Evolutionary conservation across 371 early-diverging fungal species (phyloP).

Genomic region (Mortierella sp.): DNA sequence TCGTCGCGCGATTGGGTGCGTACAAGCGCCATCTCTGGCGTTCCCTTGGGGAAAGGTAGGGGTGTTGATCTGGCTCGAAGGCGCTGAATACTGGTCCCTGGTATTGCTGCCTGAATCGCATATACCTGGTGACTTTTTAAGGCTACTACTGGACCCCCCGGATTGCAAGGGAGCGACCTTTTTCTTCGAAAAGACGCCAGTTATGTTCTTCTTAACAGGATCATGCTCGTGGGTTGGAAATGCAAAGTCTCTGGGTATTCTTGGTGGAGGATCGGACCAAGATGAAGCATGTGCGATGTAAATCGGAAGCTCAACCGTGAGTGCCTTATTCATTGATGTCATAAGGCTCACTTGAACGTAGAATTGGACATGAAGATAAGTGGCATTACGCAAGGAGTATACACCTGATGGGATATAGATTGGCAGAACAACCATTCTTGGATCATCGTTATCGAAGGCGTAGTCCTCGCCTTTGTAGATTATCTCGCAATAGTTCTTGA

Average conservation of each 20-base stretch:
- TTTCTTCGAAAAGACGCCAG: conserved; percentile 46
- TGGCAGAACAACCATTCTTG: conserved; percentile 38
- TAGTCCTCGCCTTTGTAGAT: conserved; percentile 54
- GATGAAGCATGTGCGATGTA: conserved; percentile 57
- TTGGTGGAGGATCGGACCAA: conserved; percentile 56
- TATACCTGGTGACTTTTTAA: neutral
- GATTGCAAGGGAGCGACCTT: conserved; percentile 11
- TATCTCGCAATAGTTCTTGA: conserved; percentile 52
- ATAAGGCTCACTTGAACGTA: conserved; percentile 53
- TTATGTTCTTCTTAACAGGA: conserved; percentile 42
- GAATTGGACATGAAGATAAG: conserved; percentile 44
- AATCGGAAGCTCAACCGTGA: conserved; percentile 54
- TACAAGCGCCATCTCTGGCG: neutral
- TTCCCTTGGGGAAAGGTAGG: neutral
- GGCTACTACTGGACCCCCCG: neutral
- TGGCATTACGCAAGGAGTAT: conserved; percentile 48
- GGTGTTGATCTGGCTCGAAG: neutral
- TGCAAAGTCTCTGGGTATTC: conserved; percentile 41
- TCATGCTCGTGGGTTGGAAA: conserved; percentile 48
- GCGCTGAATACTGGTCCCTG: conserved; percentile 4
- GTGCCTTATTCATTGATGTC: conserved; percentile 53
- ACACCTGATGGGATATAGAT: conserved; percentile 50
- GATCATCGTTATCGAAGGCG: conserved; percentile 41
- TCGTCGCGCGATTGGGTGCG: conserved; percentile 19
- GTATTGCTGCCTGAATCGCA: neutral